phyloP scores from a whole-genome alignment of 2,329 filamentous ascomycete genomes.

The Xylariaceae sp. region DNA sequence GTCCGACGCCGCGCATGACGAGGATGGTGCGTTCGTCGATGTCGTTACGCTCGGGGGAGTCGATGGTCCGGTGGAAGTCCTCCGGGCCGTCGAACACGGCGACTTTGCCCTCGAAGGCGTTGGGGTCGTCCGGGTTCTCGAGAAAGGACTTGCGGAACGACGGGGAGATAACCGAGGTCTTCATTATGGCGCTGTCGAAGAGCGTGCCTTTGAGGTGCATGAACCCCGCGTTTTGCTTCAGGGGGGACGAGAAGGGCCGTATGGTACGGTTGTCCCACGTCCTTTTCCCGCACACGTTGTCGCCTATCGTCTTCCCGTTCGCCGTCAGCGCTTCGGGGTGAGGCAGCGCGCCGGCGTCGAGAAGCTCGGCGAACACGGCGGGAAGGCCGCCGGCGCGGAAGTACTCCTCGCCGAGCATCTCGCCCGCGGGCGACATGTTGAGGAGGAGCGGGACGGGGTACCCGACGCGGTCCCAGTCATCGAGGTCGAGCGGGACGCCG shows the following conservation, averaged over 20 bases:
- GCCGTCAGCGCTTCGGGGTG: conserved; percentile 39
- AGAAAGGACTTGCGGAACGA: conserved; percentile 42
- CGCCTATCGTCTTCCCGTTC: conserved; percentile 40
- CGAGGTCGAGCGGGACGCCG: conserved; percentile 42
- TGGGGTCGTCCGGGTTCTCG: conserved; percentile 38
- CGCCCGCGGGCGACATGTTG: conserved; percentile 50
- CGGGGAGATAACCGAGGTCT: conserved; percentile 44
- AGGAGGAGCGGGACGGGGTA: conserved; percentile 45
- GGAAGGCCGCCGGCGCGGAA: conserved; percentile 48
- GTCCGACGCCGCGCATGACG: conserved; percentile 44
- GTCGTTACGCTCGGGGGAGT: no score
- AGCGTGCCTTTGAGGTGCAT: conserved; percentile 42
- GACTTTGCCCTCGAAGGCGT: conserved; percentile 42
- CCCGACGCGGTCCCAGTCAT: conserved; percentile 50
- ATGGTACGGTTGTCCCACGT: conserved; percentile 47
- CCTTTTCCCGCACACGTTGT: conserved; percentile 39
- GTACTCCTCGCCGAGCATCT: conserved; percentile 49
- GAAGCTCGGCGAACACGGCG: conserved; percentile 47
- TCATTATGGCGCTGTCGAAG: conserved; percentile 49
- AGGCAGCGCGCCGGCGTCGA: conserved; percentile 41
- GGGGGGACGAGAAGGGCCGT: conserved; percentile 37
- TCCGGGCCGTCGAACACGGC: conserved; percentile 48
- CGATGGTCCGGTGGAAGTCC: conserved; percentile 40
- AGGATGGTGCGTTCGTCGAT: conserved; percentile 40
- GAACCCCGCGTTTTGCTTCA: conserved; percentile 47